Evolutionary conservation across 176 grass and related monocot species (phyloP).

Genomic region (Raddia guianensis): DNA sequence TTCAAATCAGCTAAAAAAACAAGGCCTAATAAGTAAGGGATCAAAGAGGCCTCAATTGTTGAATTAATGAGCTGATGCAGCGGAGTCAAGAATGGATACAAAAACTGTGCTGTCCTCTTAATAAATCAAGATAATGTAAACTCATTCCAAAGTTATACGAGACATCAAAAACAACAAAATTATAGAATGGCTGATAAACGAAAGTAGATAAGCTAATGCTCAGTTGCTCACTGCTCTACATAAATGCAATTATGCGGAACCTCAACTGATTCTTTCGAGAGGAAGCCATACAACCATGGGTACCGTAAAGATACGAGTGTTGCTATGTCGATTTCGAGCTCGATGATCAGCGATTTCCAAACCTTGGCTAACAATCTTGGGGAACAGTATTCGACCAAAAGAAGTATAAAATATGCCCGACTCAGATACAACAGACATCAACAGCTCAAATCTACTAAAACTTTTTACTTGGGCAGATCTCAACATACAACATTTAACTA

Average conservation of each 20-base stretch:
- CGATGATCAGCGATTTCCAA: too few species aligned
- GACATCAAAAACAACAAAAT: neutral
- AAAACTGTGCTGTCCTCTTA: neutral
- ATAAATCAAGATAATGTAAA: neutral
- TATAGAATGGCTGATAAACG: neutral
- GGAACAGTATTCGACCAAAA: neutral
- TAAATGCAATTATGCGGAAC: too few species aligned
- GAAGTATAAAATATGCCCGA: neutral
- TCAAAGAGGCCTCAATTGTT: neutral
- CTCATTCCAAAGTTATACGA: neutral
- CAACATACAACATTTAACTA: neutral
- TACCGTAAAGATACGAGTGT: too few species aligned
- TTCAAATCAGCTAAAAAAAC: too few species aligned
- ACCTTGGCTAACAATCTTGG: neutral
- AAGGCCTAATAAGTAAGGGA: too few species aligned
- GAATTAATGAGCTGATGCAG: slow-evolving; percentile 18
- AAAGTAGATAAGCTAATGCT: too few species aligned
- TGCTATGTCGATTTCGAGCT: too few species aligned
- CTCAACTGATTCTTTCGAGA: too few species aligned
- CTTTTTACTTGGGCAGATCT: slow-evolving; percentile 1
- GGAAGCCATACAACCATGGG: too few species aligned
- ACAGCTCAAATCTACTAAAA: neutral
- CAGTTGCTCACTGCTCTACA: neutral
- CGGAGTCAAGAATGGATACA: neutral
- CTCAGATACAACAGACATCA: neutral